Percentiles rank a stretch among this genome's conserved stretches.
Conservation (phyloP, 768 basidiomycete genomes). For the Kwoniella europaea region DNA sequence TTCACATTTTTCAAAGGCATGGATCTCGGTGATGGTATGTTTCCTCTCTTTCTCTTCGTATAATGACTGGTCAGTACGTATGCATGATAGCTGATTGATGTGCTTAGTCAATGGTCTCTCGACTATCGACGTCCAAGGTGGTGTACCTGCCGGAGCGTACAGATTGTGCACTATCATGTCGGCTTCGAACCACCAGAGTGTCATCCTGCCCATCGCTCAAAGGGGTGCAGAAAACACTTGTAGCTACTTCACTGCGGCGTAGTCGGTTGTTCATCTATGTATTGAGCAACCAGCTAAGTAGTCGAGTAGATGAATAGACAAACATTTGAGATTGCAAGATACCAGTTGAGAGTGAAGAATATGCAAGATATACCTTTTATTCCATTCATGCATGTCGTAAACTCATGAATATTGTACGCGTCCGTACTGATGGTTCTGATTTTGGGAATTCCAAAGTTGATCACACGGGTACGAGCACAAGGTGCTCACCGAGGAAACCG, state of each 20-base stretch:
- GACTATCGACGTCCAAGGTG: slow-evolving; percentile 63
- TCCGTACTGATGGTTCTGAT: not conserved
- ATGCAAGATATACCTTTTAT: not conserved
- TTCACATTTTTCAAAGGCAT: slow-evolving; percentile 67
- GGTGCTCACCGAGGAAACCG: not conserved
- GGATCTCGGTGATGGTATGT: slow-evolving; percentile 33
- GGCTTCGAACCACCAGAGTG: slow-evolving; percentile 40
- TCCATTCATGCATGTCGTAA: no score
- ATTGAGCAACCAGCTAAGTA: no score
- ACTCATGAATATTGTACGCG: not conserved
- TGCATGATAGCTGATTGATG: slow-evolving; percentile 38
- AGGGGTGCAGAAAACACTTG: slow-evolving; percentile 44
- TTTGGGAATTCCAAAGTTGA: no score
- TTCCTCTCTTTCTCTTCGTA: no score
- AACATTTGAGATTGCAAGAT: no score
- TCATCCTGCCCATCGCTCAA: slow-evolving; percentile 43
- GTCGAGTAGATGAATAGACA: no score
- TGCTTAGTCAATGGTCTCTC: slow-evolving; percentile 64
- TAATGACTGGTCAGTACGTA: not conserved
- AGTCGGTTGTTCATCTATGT: not conserved
- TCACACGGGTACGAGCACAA: no score
- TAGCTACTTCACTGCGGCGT: slow-evolving; percentile 17
- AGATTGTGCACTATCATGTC: slow-evolving; percentile 52
- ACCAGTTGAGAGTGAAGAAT: no score
- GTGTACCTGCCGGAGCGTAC: slow-evolving; percentile 68